Conservation (phyloP, 2,329 filamentous ascomycete species). For the Diaporthe australafricana region DNA sequence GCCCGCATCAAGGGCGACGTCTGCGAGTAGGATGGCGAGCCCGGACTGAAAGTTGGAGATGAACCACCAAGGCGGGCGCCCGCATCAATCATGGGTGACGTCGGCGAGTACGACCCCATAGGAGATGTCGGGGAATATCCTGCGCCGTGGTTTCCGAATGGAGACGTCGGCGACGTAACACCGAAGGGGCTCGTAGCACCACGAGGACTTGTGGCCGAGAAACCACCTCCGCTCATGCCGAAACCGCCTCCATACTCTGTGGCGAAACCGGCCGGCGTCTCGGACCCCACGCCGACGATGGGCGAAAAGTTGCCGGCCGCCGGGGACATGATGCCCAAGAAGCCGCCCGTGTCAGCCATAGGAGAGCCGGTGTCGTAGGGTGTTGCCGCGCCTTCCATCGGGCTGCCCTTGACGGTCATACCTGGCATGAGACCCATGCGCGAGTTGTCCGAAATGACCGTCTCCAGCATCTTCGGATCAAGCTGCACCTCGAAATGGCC, state of each 20-base stretch:
- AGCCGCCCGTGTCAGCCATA: constrained; percentile 75
- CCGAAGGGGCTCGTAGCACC: constrained; percentile 82
- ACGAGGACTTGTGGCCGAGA: constrained; percentile 69
- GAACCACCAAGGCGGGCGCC: constrained; percentile 66
- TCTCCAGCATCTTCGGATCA: constrained; percentile 95
- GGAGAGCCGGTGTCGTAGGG: constrained; percentile 93
- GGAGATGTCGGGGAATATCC: constrained; percentile 84
- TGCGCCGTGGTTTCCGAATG: constrained; percentile 66
- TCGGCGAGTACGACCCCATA: constrained; percentile 80
- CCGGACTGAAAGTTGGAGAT: constrained; percentile 69
- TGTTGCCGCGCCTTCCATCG: constrained; percentile 86
- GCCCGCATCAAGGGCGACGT: constrained; percentile 70
- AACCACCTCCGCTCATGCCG: constrained; percentile 45
- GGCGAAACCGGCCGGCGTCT: constrained; percentile 74
- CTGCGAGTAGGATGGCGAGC: constrained; percentile 73
- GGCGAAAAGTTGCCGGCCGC: constrained; percentile 78
- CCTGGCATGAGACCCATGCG: constrained; percentile 85
- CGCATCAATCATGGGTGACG: constrained; percentile 74
- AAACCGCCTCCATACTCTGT: constrained; percentile 68
- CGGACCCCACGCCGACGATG: constrained; percentile 80
- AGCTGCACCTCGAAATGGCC: constrained; percentile 95
- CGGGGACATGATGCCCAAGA: constrained; percentile 72
- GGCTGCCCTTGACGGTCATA: constrained; percentile 79
- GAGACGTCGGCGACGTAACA: constrained; percentile 71
- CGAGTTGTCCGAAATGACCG: constrained; percentile 92